These are phyloP conservation scores for Mortierella sp. DNA, from an alignment of 371 early-diverging fungal genomes.

Conservation along the genomic window DNA sequence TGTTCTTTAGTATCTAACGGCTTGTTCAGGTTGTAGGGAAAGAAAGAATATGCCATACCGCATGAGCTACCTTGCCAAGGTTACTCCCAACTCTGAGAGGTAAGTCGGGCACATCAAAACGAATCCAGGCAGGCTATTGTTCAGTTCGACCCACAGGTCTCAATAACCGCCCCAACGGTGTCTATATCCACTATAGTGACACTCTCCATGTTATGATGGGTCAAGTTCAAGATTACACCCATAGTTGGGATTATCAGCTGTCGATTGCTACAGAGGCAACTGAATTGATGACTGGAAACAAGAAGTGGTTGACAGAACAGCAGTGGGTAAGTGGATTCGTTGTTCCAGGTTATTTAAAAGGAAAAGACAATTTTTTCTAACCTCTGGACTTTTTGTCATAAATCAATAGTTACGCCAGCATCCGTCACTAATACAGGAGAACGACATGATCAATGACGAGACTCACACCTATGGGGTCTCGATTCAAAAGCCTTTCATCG, in stretches of 20 bases:
- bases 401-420: background rate
- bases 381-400: background rate
- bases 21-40: conserved; percentile 12
- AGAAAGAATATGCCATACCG: conserved; percentile 18
- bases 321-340: conserved; percentile 4
- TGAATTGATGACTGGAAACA: conserved; percentile 20
- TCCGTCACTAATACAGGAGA: conserved; percentile 21
- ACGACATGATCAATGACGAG: conserved; percentile 42
- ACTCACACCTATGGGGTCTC: conserved; percentile 24
- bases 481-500: conserved; percentile 27
- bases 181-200: background rate
- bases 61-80: conserved; percentile 21
- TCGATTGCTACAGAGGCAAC: conserved; percentile 14
- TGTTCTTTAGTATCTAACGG: too few relatives aligned
- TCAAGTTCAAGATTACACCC: conserved; percentile 26
- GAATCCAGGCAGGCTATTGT: background rate
- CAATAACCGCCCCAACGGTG: background rate
- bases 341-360: too few relatives aligned
- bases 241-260: conserved; percentile 23
- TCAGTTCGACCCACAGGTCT: conserved; percentile 7
- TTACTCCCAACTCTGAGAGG: conserved; percentile 19
- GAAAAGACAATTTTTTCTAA: too few relatives aligned
- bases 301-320: conserved; percentile 15
- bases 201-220: conserved; percentile 32
- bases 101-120: conserved; percentile 5